Evolutionary conservation across 805 yeast species (phyloP).

Genomic region (Sugiyamaella qingdaonensis): DNA sequence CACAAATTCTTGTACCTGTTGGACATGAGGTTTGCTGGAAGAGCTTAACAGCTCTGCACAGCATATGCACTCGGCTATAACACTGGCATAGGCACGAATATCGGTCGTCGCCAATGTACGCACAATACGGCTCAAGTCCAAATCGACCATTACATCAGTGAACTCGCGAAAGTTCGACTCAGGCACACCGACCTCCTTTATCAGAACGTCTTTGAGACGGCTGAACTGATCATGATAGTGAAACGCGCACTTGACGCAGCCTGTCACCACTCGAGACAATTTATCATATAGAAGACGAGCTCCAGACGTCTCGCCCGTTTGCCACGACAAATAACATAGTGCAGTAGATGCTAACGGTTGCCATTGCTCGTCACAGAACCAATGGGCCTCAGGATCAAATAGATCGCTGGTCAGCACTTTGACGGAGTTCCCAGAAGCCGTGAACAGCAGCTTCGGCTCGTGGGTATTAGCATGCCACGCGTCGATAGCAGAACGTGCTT

Average conservation of each 20-base stretch:
- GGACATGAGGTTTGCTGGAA: not conserved
- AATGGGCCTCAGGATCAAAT: not conserved
- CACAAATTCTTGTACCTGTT: too few relatives aligned
- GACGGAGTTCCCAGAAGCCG: not conserved
- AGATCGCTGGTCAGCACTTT: not conserved
- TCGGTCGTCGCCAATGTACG: not conserved
- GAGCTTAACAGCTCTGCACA: not conserved
- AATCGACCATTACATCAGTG: not conserved
- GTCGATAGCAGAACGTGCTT: not conserved
- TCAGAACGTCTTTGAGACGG: not conserved
- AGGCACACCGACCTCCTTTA: not conserved
- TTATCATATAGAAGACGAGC: not conserved
- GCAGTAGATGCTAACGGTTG: not conserved
- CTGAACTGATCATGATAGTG: not conserved
- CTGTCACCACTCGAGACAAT: not conserved
- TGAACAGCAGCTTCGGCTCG: conserved; percentile 1
- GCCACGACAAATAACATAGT: not conserved
- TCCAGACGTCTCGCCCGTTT: not conserved
- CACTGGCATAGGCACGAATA: not conserved
- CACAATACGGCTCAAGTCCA: not conserved
- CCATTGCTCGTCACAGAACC: not conserved
- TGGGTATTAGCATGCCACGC: not conserved
- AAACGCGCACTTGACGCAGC: not conserved
- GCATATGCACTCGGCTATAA: not conserved
- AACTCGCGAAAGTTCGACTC: not conserved